Evolutionary conservation across 768 basidiomycete genomes (phyloP), one percentile per base, ranked within the genome.

Genomic region (Lentinula boryana): DNA sequence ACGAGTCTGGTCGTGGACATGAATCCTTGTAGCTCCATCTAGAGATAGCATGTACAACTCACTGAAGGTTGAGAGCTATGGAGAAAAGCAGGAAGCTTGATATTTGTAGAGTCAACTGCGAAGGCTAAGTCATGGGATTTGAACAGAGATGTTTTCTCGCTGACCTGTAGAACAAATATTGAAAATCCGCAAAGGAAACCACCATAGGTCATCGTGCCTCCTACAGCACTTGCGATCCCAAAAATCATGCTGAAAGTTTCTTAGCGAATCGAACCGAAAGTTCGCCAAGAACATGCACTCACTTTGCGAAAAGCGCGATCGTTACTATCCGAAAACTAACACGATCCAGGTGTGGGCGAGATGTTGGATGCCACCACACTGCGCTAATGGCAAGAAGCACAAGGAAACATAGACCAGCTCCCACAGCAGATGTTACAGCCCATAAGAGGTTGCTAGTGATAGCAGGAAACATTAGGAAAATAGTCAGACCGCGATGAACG

Each of bases 21-120:
- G 8, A 40, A 27, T 23, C 15, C 31, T 33, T 23, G 13, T 27
- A 53, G 2, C 4, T 40, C 18, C 35, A 35, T 16, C 16, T 15
- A 16, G 31, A 27, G 9, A 33, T 23, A n/a, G n/a, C n/a, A 50
- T 36, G 18, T 9, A 5, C n/a, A 40, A 56, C 68, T n/a, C 49
- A 68, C 68, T 65, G 66, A 35, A 67, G 63, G 52, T 68, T 68
- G 5, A 68, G 62, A 12, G 68, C 66, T 36, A 68, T 64, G n/a
- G 54, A 62, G 40, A 68, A 64, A 2, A 68, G 58, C 1, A 68
- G 62, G 23, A 65, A 68, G 54, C 66, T 63, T 23, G 68, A 68
- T 12, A 68, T 38, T 49, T 68, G 56, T 8, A 68, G 62, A 7
- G 65, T 67, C 7, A 64, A 51, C 65, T 65, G 41, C 5, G 36